Evolutionary conservation across 768 basidiomycete genomes (phyloP).

Genomic region (Mycena haematopus): DNA sequence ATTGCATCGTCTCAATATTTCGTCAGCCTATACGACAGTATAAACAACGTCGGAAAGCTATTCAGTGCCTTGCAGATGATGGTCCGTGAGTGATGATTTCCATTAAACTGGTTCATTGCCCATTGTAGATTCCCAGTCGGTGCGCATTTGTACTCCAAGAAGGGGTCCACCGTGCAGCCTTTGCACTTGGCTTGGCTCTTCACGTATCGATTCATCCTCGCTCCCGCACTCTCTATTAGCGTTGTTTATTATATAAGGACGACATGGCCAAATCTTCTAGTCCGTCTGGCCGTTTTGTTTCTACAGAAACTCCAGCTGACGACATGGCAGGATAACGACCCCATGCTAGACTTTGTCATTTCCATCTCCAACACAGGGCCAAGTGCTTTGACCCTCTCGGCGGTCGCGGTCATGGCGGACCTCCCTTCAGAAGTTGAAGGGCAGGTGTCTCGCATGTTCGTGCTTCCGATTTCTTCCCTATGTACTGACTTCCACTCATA

Average conservation of each 20-base stretch:
- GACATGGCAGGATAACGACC: conserved; percentile 17
- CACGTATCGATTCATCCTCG: conserved; percentile 27
- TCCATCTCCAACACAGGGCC: conserved; percentile 26
- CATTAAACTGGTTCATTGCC: background rate
- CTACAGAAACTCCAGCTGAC: background rate
- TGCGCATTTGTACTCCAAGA: conserved; percentile 27
- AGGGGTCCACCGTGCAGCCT: conserved; percentile 15
- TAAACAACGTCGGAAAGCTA: conserved; percentile 27
- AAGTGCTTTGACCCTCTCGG: conserved; percentile 25
- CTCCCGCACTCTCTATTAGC: conserved; percentile 26
- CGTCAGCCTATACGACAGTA: conserved; percentile 24
- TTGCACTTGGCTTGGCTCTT: conserved; percentile 26
- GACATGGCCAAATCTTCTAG: conserved; percentile 26
- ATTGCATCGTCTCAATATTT: background rate
- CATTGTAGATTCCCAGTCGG: conserved; percentile 12
- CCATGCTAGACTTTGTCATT: conserved; percentile 27
- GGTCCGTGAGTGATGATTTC: conserved; percentile 12
- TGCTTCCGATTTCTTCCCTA: background rate
- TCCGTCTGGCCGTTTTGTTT: background rate
- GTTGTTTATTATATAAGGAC: conserved; percentile 25
- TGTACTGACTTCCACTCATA: background rate
- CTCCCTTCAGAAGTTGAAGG: conserved; percentile 22
- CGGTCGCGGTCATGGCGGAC: conserved; percentile 26
- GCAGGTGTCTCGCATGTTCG: conserved; percentile 24
- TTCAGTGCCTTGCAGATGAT: conserved; percentile 31